Conservation (phyloP, 768 basidiomycete species). For the Pisolithus orientalis region DNA sequence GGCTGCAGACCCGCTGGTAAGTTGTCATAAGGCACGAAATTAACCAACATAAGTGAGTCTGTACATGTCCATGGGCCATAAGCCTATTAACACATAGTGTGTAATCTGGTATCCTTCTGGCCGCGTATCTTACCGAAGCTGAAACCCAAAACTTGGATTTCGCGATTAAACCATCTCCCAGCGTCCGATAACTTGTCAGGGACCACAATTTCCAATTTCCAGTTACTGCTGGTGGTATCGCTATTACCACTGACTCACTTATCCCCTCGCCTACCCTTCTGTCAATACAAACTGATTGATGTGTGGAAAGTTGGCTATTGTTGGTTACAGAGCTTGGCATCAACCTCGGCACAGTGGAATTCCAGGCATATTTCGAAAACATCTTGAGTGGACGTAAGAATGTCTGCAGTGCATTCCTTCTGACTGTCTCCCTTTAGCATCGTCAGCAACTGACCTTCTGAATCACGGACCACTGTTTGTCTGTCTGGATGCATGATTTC, state of each 20-base stretch:
- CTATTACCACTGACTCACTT: slow-evolving; percentile 57
- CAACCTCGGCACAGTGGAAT: slow-evolving; percentile 57
- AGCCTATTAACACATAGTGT: too few species aligned
- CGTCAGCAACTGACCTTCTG: slow-evolving; percentile 44
- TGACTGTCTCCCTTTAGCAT: slow-evolving; percentile 33
- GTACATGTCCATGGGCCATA: too few species aligned
- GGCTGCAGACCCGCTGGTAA: too few species aligned
- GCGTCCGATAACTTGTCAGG: slow-evolving; percentile 70
- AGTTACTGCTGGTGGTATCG: slow-evolving; percentile 63
- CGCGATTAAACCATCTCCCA: too few species aligned
- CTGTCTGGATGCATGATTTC: slow-evolving; percentile 61
- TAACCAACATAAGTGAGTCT: too few species aligned
- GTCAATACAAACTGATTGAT: slow-evolving; percentile 21
- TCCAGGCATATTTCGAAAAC: slow-evolving; percentile 55
- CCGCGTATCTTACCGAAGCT: too few species aligned
- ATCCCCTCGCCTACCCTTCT: slow-evolving; percentile 63
- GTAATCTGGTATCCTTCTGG: too few species aligned
- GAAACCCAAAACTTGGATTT: too few species aligned
- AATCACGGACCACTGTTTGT: slow-evolving; percentile 42
- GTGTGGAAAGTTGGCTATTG: slow-evolving; percentile 8
- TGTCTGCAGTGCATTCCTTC: neutral
- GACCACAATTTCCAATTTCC: slow-evolving; percentile 65
- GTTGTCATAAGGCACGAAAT: too few species aligned
- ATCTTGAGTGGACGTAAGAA: slow-evolving; percentile 55
- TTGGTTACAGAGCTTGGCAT: slow-evolving; percentile 54